These are phyloP conservation scores for Alliaria petiolata DNA, from an alignment of 345 rosid species.

Conservation along the genomic window DNA sequence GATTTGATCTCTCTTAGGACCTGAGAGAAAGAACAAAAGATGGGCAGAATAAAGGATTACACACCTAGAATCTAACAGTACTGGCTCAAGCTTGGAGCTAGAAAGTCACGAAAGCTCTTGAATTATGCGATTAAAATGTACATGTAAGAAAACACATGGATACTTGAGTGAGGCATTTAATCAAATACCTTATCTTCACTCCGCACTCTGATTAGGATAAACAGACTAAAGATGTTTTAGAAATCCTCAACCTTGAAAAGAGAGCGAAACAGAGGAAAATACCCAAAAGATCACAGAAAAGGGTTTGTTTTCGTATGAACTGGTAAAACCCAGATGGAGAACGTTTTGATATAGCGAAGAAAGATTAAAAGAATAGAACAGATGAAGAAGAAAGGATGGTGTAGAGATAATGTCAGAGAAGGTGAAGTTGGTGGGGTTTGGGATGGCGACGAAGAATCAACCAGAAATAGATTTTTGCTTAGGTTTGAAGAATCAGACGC, in stretches of 20 bases:
- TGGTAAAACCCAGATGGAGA: neutral
- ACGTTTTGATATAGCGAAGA: conserved; percentile 23
- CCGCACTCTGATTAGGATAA: neutral
- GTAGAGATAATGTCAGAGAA: conserved; percentile 45
- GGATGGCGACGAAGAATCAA: conserved; percentile 87
- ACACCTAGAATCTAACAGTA: too few species aligned
- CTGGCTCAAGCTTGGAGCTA: too few species aligned
- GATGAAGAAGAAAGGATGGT: conserved; percentile 25
- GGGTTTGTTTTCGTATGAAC: neutral
- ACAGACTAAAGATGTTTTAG: neutral
- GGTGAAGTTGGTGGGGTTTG: conserved; percentile 56
- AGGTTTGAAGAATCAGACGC: conserved; percentile 44
- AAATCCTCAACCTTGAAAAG: neutral
- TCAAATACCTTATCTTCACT: conserved; percentile 29
- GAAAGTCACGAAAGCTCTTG: neutral
- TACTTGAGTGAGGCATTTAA: conserved; percentile 31
- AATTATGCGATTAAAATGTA: neutral
- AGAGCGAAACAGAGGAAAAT: conserved; percentile 2
- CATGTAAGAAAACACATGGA: too few species aligned
- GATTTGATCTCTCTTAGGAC: neutral
- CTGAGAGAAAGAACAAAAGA: neutral
- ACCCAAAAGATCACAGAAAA: neutral
- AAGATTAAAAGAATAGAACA: neutral
- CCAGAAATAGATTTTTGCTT: conserved; percentile 45
- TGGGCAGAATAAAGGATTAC: neutral